Conservation (phyloP, 75 land plant species). For the Ceratopteris richardii region DNA sequence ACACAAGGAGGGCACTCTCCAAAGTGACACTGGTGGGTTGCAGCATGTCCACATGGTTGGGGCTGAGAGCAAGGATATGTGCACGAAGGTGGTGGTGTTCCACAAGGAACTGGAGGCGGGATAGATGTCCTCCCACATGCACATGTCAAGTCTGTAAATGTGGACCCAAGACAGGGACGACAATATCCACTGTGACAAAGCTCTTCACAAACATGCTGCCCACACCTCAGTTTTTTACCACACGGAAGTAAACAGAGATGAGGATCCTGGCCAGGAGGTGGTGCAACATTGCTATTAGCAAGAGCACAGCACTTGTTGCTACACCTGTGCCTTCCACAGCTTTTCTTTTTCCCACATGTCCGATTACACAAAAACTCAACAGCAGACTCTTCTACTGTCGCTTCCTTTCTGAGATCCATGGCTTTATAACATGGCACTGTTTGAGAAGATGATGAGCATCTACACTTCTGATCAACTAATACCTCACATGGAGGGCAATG, state of each 20-base stretch:
- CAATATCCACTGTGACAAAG: conserved; percentile 94
- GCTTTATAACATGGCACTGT: conserved; percentile 59
- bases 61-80: conserved; percentile 65
- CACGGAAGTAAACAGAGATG: conserved; percentile 75
- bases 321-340: conserved; percentile 93
- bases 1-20: conserved; percentile 98
- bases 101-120: conserved; percentile 98
- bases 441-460: conserved; percentile 64
- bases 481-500: conserved; percentile 60
- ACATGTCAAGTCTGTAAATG: conserved; percentile 85
- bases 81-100: conserved; percentile 83
- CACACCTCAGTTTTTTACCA: conserved; percentile 87
- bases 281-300: conserved; percentile 14
- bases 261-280: conserved; percentile 39
- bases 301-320: conserved; percentile 78
- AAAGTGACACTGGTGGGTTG: conserved; percentile 87
- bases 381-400: neutral
- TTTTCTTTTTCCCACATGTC: conserved; percentile 81
- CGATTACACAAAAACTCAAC: conserved; percentile 59
- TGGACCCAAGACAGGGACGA: conserved; percentile 88
- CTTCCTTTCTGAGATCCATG: conserved; percentile 3
- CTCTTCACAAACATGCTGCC: conserved; percentile 71
- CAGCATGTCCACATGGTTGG: conserved; percentile 85
- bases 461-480: conserved; percentile 71
- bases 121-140: conserved; percentile 92